Evolutionary conservation across 2,329 filamentous ascomycete genomes (phyloP).

Genomic region (Diaporthe nobilis): DNA sequence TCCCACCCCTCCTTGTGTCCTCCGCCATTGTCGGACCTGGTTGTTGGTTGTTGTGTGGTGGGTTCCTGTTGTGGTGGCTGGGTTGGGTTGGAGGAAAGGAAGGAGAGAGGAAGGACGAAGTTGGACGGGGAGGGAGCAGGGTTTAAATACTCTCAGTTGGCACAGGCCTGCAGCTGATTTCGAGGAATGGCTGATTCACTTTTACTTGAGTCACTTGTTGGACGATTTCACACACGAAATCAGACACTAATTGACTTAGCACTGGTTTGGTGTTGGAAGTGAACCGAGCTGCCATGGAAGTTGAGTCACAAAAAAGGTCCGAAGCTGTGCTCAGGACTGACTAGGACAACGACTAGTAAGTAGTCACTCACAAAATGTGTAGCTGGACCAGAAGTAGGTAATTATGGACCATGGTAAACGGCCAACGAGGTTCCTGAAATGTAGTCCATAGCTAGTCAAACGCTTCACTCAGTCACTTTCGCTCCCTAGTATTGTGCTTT

Average conservation of each 20-base stretch:
- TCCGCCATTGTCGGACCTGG: constrained; percentile 9
- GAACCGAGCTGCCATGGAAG: background rate
- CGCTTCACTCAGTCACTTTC: too few relatives aligned
- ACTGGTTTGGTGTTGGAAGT: background rate
- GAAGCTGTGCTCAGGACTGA: background rate
- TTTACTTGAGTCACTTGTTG: background rate
- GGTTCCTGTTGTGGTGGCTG: background rate
- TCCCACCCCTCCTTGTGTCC: background rate
- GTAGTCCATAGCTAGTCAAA: too few relatives aligned
- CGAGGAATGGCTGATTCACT: background rate
- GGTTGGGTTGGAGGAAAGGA: background rate
- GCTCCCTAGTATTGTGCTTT: too few relatives aligned
- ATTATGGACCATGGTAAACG: too few relatives aligned
- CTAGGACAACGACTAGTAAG: background rate
- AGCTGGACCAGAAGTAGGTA: background rate
- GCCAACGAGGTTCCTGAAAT: too few relatives aligned
- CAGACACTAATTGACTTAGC: background rate
- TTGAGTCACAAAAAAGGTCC: background rate
- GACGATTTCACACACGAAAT: background rate
- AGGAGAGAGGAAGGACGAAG: background rate
- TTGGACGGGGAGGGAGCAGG: background rate
- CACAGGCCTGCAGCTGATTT: background rate
- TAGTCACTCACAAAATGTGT: background rate
- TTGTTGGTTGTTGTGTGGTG: background rate
- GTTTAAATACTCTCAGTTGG: background rate